These are phyloP conservation scores for Hyaloscypha hepaticicola DNA, from an alignment of 495 filamentous ascomycete species.

Conservation along the genomic window DNA sequence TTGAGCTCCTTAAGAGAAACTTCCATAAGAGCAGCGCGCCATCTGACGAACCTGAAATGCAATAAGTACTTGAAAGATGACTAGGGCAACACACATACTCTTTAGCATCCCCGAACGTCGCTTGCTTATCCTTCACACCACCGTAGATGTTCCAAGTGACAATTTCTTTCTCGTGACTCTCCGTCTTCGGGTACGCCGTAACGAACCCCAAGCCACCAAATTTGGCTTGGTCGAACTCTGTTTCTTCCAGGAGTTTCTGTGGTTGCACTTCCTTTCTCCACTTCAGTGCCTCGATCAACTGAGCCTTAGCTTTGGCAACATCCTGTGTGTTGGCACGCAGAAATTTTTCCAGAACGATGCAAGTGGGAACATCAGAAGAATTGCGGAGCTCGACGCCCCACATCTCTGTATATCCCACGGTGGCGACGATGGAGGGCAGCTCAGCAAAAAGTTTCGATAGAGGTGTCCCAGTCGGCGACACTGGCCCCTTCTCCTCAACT, in stretches of 20 bases:
- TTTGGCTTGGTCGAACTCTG: conserved; percentile 42
- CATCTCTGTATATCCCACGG: conserved; percentile 63
- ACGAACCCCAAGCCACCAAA: conserved; percentile 60
- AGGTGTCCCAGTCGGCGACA: conserved; percentile 6
- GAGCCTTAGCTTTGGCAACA: conserved; percentile 64
- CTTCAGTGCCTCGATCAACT: conserved; percentile 73
- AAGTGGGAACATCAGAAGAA: conserved; percentile 65
- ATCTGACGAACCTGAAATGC: conserved; percentile 67
- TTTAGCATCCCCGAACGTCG: conserved; percentile 73
- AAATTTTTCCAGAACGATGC: conserved; percentile 85
- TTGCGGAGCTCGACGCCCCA: conserved; percentile 66
- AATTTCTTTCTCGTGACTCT: conserved; percentile 46
- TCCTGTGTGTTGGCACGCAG: conserved; percentile 83
- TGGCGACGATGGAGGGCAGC: conserved; percentile 40
- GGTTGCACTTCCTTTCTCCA: conserved; percentile 72
- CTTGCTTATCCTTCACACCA: conserved; percentile 65
- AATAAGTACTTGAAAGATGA: conserved; percentile 22
- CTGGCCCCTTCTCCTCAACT: not conserved
- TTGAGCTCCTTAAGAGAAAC: conserved; percentile 67
- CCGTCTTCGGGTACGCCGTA: conserved; percentile 46
- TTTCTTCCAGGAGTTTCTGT: conserved; percentile 29
- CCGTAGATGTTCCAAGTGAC: conserved; percentile 90
- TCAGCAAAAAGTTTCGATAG: conserved; percentile 30
- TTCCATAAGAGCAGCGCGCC: conserved; percentile 88
- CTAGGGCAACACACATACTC: conserved; percentile 54